Evolutionary conservation across 2,329 filamentous ascomycete genomes (phyloP).

Genomic region (Talaromyces sp.): DNA sequence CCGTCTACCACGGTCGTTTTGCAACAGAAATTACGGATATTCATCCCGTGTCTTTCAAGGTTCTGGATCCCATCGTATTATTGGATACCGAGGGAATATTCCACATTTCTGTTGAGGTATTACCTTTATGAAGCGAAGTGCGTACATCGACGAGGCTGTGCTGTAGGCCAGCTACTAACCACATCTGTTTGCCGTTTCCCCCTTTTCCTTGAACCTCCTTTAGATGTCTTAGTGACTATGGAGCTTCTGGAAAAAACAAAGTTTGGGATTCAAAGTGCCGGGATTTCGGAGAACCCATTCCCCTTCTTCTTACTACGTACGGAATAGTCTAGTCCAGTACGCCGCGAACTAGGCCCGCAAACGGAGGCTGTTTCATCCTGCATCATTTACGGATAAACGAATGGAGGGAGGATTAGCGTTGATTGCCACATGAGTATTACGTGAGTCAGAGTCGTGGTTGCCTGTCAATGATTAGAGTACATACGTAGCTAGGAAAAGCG

Average conservation of each 20-base stretch:
- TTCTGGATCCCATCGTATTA: neutral
- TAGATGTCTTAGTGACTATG: neutral
- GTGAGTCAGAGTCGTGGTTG: neutral
- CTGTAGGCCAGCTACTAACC: neutral
- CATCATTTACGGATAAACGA: neutral
- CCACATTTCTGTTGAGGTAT: neutral
- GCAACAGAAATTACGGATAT: neutral
- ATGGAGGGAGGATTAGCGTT: constrained; percentile 1
- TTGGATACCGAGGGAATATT: neutral
- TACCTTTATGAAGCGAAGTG: neutral
- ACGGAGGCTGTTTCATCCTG: constrained; percentile 6
- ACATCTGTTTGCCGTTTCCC: neutral
- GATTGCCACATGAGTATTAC: constrained; percentile 3
- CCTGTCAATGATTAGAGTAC: neutral
- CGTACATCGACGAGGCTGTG: neutral
- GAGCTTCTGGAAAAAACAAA: constrained; percentile 11
- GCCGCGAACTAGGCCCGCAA: constrained; percentile 6
- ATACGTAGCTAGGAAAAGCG: neutral
- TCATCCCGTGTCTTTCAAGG: neutral
- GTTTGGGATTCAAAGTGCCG: neutral
- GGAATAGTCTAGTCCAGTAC: neutral
- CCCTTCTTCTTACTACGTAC: neutral
- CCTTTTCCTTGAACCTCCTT: neutral
- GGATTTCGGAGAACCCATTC: constrained; percentile 1
- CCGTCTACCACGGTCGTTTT: neutral